phyloP scores from a whole-genome alignment of 2,329 filamentous ascomycete genomes.

The Helicocarpus griseus region DNA sequence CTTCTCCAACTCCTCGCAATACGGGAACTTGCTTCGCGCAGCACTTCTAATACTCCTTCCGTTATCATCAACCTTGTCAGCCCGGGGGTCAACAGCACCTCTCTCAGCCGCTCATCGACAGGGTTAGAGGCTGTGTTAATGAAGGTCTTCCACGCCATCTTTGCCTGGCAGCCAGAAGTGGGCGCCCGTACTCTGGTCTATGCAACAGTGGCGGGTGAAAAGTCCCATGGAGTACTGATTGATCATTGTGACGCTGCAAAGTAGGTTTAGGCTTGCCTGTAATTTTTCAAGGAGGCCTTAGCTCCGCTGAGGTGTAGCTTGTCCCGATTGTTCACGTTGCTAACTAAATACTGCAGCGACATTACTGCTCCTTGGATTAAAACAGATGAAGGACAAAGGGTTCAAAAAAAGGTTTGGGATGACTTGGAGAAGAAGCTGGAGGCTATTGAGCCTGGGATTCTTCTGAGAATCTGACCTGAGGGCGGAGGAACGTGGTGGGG shows the following conservation, averaged over 20 bases:
- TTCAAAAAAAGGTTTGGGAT: conserved; percentile 8
- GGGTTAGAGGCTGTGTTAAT: conserved; percentile 2
- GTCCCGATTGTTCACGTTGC: neutral
- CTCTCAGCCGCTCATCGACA: conserved; percentile 7
- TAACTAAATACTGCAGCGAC: neutral
- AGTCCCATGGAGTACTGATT: conserved; percentile 9
- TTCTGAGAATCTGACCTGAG: neutral
- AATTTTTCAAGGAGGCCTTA: neutral
- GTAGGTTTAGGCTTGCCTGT: conserved; percentile 6
- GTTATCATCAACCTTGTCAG: conserved; percentile 16
- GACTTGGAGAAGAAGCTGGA: conserved; percentile 10
- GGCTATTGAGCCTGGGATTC: conserved; percentile 6
- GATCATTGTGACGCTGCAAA: conserved; percentile 8
- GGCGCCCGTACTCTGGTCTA: conserved; percentile 15
- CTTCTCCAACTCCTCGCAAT: conserved; percentile 8
- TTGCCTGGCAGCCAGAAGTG: conserved; percentile 14
- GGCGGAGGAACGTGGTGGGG: no score
- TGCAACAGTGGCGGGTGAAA: conserved; percentile 9
- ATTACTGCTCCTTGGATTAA: conserved; percentile 4
- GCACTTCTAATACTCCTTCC: conserved; percentile 4
- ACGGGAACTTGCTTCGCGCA: conserved; percentile 2
- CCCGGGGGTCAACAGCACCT: conserved; percentile 17
- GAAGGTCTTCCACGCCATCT: conserved; percentile 1
- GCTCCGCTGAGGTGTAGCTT: neutral
- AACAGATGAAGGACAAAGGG: conserved; percentile 6